These are phyloP conservation scores for Solanum chiquidenum DNA, from an alignment of 257 asterid genomes.

Conservation along the genomic window DNA sequence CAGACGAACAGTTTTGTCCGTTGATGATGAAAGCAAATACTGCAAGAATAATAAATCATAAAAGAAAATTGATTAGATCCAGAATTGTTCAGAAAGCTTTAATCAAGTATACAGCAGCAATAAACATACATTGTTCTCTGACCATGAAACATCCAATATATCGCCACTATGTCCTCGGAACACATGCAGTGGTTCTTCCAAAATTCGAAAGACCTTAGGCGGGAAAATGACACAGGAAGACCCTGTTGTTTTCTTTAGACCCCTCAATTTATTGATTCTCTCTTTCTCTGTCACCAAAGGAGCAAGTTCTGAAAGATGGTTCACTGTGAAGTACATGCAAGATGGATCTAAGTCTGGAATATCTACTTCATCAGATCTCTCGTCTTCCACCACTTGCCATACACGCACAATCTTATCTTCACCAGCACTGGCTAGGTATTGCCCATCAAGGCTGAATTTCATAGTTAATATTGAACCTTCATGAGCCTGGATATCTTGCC, in stretches of 20 bases:
- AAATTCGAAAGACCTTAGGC: slow-evolving; percentile 58
- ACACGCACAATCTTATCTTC: slow-evolving; percentile 64
- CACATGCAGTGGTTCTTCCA: slow-evolving; percentile 67
- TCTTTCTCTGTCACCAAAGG: slow-evolving; percentile 52
- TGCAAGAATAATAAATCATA: slow-evolving; percentile 22
- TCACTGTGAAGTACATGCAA: slow-evolving; percentile 66
- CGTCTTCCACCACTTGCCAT: slow-evolving; percentile 84
- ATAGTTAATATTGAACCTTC: slow-evolving; percentile 68
- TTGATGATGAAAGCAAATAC: slow-evolving; percentile 78
- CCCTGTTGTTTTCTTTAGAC: slow-evolving; percentile 36
- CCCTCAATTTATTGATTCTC: slow-evolving; percentile 25
- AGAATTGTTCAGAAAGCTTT: not conserved
- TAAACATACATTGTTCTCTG: slow-evolving; percentile 59
- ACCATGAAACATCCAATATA: slow-evolving; percentile 82
- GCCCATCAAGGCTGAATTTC: slow-evolving; percentile 85
- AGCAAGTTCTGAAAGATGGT: slow-evolving; percentile 54
- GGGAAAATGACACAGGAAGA: slow-evolving; percentile 82
- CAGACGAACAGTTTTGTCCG: slow-evolving; percentile 81
- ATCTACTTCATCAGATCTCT: slow-evolving; percentile 41
- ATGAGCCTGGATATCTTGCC: slow-evolving; percentile 79
- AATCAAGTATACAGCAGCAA: not conserved
- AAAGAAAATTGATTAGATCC: not conserved
- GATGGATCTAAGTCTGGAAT: slow-evolving; percentile 68
- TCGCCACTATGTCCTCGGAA: slow-evolving; percentile 73
- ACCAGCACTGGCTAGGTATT: slow-evolving; percentile 73